Base-by-base conservation (phyloP, 2,329 filamentous ascomycete species). In the Remersonia thermophila region DNA sequence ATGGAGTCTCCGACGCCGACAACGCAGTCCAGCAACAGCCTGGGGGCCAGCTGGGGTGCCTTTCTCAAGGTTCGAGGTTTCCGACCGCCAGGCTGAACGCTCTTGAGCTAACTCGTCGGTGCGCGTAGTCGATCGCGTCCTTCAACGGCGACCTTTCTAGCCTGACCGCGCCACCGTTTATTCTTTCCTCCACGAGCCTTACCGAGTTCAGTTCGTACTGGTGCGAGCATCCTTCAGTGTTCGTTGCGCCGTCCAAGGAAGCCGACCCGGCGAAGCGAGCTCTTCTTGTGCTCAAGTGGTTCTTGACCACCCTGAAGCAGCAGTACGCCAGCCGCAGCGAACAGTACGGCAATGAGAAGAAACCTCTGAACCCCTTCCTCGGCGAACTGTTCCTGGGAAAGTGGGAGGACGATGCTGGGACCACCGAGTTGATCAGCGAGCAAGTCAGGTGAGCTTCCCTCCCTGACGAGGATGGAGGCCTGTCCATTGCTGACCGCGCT, bases 331-430 rank as follows among this genome's bases (percentile, higher is more conserved):
- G 67, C 52, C 69, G 72, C 40, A 93, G 83, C 55, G 87, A 95
- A 49, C 65, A 77, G 50, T 77, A 70, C 45, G 86, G 85, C 33
- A 91, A 85, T 53, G 89, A 95, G 68, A 96, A 96, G 76, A 98
- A 96, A 67, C 89, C 89, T 2, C 64, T 98, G 41, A 96, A 98
- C 55, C 91, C 91, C 0, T 96, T 98, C 62, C 63, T 98, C 26
- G 89, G 89, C 38, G 89, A 98, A 65, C 71, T 96, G 25, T 96
- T 95, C 62, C 61, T 96, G 18, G 91, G 89, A 16, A 81, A 78
- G 51, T 98, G 91, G 91, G 74, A 80, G 40, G 83, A 93, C 53
- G 70, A 75, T 32, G 74, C 76, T 36, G 89, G 89, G 39, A 80
- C 77, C 32, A 96, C 91, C 18, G 75, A 81, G 49, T 71, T 98